Evolutionary conservation across 805 yeast genomes (phyloP), one percentile per base, ranked within the genome.

Genomic region (Nakazawaea wyomingensis): DNA sequence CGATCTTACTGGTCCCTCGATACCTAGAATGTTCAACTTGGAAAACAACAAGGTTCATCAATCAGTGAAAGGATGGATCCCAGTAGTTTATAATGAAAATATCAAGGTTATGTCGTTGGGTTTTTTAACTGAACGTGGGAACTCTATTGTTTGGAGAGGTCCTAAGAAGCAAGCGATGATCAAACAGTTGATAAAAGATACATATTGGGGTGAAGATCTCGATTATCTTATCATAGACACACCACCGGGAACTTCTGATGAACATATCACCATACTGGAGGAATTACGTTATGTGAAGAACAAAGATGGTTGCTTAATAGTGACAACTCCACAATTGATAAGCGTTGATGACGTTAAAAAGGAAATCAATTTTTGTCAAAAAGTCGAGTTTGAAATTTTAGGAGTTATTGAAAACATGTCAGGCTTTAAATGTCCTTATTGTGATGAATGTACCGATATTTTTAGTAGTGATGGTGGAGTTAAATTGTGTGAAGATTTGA

Each of bases 181-280:
- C 29, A 76, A 90, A 48, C 99, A 93, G 64, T 91, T 93, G 57
- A 68, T 95, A 33, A 76, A 78, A 48, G 98, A 93, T 59, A 96
- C 91, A 2, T 76, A 77, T 22, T 93, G 99, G 99, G 96, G 88
- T 0, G 74, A 72, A 16, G 66, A 74, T 21, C 78, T 87, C 44
- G 79, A 82, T 54, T 91, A 85, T 57, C 64, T 91, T 44, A 64
- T 93, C 26, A 89, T 93, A 5, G 99, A 93, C 59, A 93, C 99
- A 0, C 99, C 99, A 1, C 99, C 99, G 0, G 99, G 99, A 0
- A 93, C 99, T 0, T 85, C 96, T 0, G 99, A 93, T 62, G 99
- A 93, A 60, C 99, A 93, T 60, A 93, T 93, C 30, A 89, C 96
- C 4, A 84, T 95, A 30, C 97, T 97, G 4, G 98, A 93, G 57